Percentiles rank a stretch among this genome's conserved stretches.
Conservation (phyloP, 108 stramenopile genomes). For the Nitzschia inconspicua region DNA sequence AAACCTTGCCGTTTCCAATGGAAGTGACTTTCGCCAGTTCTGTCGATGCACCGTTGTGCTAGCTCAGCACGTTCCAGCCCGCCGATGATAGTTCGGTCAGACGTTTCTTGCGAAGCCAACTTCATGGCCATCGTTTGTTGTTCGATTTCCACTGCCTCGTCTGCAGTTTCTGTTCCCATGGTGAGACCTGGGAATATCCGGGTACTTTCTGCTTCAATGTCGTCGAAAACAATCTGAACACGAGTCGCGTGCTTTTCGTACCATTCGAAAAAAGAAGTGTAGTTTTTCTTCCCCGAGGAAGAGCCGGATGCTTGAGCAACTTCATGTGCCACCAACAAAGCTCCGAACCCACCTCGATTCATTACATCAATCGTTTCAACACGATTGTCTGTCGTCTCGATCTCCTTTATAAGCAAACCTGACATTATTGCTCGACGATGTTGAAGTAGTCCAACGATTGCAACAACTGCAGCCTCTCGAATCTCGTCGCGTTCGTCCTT, state of each 20-base stretch:
- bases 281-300: constrained; percentile 45
- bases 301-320: constrained; percentile 52
- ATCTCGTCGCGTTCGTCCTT: constrained; percentile 54
- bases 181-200: constrained; percentile 47
- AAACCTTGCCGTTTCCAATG: constrained; percentile 89
- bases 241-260: constrained; percentile 57
- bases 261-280: constrained; percentile 84
- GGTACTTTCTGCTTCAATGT: constrained; percentile 47
- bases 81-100: constrained; percentile 77
- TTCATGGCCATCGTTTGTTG: constrained; percentile 70
- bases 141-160: constrained; percentile 78
- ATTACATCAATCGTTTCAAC: constrained; percentile 78
- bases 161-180: constrained; percentile 44
- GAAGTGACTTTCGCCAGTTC: constrained; percentile 72
- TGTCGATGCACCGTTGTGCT: constrained; percentile 61
- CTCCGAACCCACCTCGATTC: constrained; percentile 82
- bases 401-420: constrained; percentile 68
- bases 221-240: constrained; percentile 67
- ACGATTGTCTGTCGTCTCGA: constrained; percentile 41
- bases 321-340: constrained; percentile 71
- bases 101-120: constrained; percentile 58
- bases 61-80: constrained; percentile 73
- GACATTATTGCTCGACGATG: constrained; percentile 66
- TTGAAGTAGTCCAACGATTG: constrained; percentile 68
- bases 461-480: constrained; percentile 53